Evolutionary conservation across 2,329 filamentous ascomycete species (phyloP).

Genomic region (Ophiostoma sp.): DNA sequence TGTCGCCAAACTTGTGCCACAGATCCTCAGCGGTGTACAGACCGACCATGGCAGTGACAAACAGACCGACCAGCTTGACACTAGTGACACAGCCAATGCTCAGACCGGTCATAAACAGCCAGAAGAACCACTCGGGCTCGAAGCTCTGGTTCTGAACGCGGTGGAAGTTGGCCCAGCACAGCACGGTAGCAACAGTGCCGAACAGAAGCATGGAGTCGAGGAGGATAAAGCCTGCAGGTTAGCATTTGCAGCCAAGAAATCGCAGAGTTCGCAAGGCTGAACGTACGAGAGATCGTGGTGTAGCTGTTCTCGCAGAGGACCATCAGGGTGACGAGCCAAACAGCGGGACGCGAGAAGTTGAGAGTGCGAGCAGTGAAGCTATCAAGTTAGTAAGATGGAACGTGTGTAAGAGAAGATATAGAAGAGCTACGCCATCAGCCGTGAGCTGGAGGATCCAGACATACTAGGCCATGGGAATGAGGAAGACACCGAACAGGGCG

Average conservation of each 20-base stretch:
- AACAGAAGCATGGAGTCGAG: conserved; percentile 98
- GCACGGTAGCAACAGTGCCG: conserved; percentile 94
- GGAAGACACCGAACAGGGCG: conserved; percentile 85
- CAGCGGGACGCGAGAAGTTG: conserved; percentile 75
- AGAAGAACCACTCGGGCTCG: conserved; percentile 85
- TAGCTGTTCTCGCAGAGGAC: conserved; percentile 99
- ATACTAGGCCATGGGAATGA: conserved; percentile 79
- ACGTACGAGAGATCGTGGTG: conserved; percentile 81
- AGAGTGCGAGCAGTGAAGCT: conserved; percentile 82
- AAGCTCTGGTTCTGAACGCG: conserved; percentile 80
- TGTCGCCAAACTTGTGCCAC: conserved; percentile 95
- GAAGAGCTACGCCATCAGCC: not conserved
- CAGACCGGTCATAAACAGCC: conserved; percentile 87
- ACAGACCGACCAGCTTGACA: conserved; percentile 96
- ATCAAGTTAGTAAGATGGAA: not conserved
- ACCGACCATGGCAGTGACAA: conserved; percentile 89
- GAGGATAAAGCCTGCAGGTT: conserved; percentile 64
- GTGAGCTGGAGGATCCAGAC: not conserved
- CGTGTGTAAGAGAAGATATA: not conserved
- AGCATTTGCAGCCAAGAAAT: not conserved
- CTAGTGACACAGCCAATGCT: conserved; percentile 98
- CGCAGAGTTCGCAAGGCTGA: not conserved
- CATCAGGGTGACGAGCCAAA: conserved; percentile 95
- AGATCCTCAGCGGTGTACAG: conserved; percentile 94
- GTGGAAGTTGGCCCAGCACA: conserved; percentile 98